Percentiles rank a stretch among this genome's conserved stretches.
Conservation (phyloP, 257 asterid species). For the Phtheirospermum japonicum region DNA sequence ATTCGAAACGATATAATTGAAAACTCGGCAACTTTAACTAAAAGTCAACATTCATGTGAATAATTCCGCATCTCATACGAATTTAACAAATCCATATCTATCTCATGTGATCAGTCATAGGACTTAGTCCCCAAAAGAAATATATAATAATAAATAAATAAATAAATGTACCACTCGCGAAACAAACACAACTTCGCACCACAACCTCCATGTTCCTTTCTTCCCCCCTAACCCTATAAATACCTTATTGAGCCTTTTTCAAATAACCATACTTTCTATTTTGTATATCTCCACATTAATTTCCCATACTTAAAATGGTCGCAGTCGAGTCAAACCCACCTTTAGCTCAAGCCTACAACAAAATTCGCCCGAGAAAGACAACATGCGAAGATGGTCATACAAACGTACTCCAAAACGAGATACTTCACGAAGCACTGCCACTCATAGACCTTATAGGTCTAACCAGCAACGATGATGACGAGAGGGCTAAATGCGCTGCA, state of each 20-base stretch:
- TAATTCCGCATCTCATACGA: too few relatives aligned
- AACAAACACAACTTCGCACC: neutral
- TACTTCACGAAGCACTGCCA: constrained; percentile 33
- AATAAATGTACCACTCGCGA: too few relatives aligned
- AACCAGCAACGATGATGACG: constrained; percentile 22
- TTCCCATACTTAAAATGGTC: constrained; percentile 20
- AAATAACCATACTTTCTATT: neutral
- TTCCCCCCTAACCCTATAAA: constrained; percentile 32
- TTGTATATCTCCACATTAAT: neutral
- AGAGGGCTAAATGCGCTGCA: constrained; percentile 30
- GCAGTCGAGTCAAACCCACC: constrained; percentile 35
- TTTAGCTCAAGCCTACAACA: constrained; percentile 23
- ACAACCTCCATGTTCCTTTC: constrained; percentile 24
- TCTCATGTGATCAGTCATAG: too few relatives aligned
- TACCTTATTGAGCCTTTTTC: constrained; percentile 8
- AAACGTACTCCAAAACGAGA: neutral
- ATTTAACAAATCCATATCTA: too few relatives aligned
- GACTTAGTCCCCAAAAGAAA: too few relatives aligned
- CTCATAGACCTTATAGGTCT: constrained; percentile 41
- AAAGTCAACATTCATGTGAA: too few relatives aligned
- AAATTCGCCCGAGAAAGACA: neutral
- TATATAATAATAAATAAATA: too few relatives aligned
- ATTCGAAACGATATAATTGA: too few relatives aligned
- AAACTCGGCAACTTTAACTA: too few relatives aligned
- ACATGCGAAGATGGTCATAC: neutral